A percentile compares a stretch with the other conserved stretches of the same genome.
Evolutionary conservation across 345 rosid species (phyloP).

Genomic region (Fremontodendron californicum): DNA sequence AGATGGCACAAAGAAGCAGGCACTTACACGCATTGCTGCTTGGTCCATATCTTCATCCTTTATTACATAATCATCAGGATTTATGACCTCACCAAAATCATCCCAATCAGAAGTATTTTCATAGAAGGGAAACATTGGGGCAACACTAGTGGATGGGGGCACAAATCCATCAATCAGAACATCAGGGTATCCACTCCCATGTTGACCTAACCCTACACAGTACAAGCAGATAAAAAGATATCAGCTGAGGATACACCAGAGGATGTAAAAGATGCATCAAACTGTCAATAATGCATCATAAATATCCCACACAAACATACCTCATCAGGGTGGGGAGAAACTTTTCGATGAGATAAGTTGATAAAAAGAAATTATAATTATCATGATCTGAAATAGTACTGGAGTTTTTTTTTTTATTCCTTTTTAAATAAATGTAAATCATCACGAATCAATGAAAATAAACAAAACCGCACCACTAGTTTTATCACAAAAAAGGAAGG

Average conservation of each 20-base stretch:
- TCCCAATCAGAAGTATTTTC: slow-evolving; percentile 84
- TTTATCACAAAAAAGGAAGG: neutral
- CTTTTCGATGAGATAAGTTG: neutral
- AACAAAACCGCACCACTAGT: neutral
- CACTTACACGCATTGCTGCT: slow-evolving; percentile 53
- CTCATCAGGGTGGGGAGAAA: neutral
- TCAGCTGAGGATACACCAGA: neutral
- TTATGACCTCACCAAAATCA: slow-evolving; percentile 95
- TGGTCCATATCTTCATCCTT: slow-evolving; percentile 89
- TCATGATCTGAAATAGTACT: neutral
- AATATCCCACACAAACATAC: neutral
- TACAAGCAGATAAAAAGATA: slow-evolving; percentile 17
- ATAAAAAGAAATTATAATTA: neutral
- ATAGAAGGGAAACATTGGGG: slow-evolving; percentile 94
- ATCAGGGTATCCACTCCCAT: slow-evolving; percentile 60
- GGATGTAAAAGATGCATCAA: neutral
- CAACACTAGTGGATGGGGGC: slow-evolving; percentile 70
- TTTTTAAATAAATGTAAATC: neutral
- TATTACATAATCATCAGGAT: slow-evolving; percentile 88
- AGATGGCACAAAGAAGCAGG: slow-evolving; percentile 10
- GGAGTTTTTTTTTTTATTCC: neutral
- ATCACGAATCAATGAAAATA: neutral
- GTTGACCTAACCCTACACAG: slow-evolving; percentile 50
- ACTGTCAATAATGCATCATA: neutral
- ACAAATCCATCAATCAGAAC: slow-evolving; percentile 90